Base-by-base conservation (phyloP, 805 yeast genomes). In the Lachancea meyersii region DNA sequence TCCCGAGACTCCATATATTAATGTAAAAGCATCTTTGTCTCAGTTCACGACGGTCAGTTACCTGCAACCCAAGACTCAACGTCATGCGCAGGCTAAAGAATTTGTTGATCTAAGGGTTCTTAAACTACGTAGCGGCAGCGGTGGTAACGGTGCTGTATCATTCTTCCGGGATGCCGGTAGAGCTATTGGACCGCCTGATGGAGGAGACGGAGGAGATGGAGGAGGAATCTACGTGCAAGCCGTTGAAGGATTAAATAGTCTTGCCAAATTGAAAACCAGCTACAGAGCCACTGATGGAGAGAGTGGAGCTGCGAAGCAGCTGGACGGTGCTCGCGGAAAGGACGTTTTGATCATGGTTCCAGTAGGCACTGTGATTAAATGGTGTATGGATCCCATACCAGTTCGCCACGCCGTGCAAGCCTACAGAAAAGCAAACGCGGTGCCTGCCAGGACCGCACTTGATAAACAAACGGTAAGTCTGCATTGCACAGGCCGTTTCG, bases 151-250 rank as follows among this genome's bases (percentile, higher is more conserved):
- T 5, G 71, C 76, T 24, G 82, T 87, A 0, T 83, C 97, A 0
- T 93, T 93, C 63, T 75, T 81, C 46, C 70, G 96, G 50, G 97
- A 87, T 51, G 85, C 95, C 3, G 86, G 88, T 31, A 66, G 86
- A 33, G 72, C 95, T 0, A 72, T 74, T 16, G 98, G 98, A 0
- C 97, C 98, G 0, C 95, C 98, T 0, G 95, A 89, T 62, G 98
- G 98, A n/a, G 98, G 98, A 8, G 97, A 93, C 65, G 98, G 98
- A 23, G 98, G 97, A 4, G 68, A 72, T 47, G 98, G 98, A 18
- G 98, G 98, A 2, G 73, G 81, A 41, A 74, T 93, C 2, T 91
- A 82, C 58, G 77, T 93, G 2, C 86, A 82, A 57, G 96, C 95
- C 2, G 79, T 81, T 1, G 77, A 77, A 38, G 85, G 84, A 18